These are phyloP conservation scores for Lipomyces anomalus DNA, from an alignment of 805 yeast species.

Conservation along the genomic window DNA sequence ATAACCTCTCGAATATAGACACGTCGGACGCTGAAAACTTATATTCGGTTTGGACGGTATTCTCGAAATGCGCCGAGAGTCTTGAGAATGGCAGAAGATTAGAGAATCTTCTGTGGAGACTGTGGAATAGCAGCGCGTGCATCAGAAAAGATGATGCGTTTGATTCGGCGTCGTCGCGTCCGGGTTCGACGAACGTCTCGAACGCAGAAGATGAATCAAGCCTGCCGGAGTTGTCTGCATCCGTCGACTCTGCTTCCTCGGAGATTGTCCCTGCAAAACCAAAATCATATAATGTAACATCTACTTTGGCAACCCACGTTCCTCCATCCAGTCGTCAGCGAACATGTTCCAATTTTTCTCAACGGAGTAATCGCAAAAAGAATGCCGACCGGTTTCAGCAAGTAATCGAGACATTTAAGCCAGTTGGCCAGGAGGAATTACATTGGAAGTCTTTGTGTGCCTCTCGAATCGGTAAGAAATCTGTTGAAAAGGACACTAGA, in stretches of 20 bases:
- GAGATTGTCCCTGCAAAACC: too few species aligned
- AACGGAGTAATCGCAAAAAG: constrained; percentile 7
- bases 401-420: constrained; percentile 25
- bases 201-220: constrained; percentile 1
- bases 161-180: not conserved
- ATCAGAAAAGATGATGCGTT: not conserved
- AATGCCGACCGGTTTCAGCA: constrained; percentile 27
- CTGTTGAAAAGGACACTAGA: not conserved
- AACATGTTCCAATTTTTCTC: constrained; percentile 11
- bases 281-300: too few species aligned
- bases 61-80: constrained; percentile 34
- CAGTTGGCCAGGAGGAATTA: constrained; percentile 17
- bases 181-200: constrained; percentile 1
- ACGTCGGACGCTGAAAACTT: constrained; percentile 28
- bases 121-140: constrained; percentile 32
- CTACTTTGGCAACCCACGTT: too few species aligned
- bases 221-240: constrained; percentile 10
- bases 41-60: constrained; percentile 33
- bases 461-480: not conserved
- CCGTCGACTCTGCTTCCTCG: constrained; percentile 9
- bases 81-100: constrained; percentile 36
- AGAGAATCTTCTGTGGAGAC: constrained; percentile 38
- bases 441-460: constrained; percentile 4
- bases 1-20: constrained; percentile 24
- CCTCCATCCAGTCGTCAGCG: too few species aligned